phyloP scores from a whole-genome alignment of 106 monocot species.

The Apostasia shenzhenica region DNA sequence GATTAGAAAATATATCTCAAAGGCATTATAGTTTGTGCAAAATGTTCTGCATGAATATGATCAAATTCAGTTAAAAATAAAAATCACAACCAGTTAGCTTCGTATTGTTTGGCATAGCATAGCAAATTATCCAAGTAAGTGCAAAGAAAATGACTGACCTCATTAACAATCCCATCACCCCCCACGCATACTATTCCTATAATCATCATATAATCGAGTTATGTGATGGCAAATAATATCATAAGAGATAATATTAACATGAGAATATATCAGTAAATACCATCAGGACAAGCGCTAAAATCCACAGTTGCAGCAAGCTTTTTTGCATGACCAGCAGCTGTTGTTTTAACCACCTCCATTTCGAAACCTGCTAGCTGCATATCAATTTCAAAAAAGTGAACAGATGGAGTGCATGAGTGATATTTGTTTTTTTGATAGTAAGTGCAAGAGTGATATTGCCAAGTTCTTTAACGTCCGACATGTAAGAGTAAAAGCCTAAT shows the following conservation, averaged over 20 bases:
- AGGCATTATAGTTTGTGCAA: too few relatives aligned
- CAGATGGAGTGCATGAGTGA: neutral
- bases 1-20: too few relatives aligned
- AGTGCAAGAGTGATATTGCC: too few relatives aligned
- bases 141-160: constrained; percentile 48
- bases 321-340: constrained; percentile 88
- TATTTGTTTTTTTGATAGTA: too few relatives aligned
- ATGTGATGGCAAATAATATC: neutral
- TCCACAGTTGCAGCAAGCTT: constrained; percentile 82
- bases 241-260: neutral
- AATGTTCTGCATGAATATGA: too few relatives aligned
- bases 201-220: constrained; percentile 7
- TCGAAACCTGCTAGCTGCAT: constrained; percentile 90
- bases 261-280: constrained; percentile 25
- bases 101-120: neutral
- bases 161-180: constrained; percentile 98
- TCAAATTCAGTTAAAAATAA: too few relatives aligned
- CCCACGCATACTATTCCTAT: constrained; percentile 96
- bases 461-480: too few relatives aligned
- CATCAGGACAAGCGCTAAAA: constrained; percentile 85
- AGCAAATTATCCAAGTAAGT: neutral
- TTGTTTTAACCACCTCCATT: constrained; percentile 92
- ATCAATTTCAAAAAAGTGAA: constrained; percentile 5
- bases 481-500: too few relatives aligned
- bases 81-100: too few relatives aligned